Conservation (phyloP, 139 green algal genomes). For the Chlamydomonas urium region DNA sequence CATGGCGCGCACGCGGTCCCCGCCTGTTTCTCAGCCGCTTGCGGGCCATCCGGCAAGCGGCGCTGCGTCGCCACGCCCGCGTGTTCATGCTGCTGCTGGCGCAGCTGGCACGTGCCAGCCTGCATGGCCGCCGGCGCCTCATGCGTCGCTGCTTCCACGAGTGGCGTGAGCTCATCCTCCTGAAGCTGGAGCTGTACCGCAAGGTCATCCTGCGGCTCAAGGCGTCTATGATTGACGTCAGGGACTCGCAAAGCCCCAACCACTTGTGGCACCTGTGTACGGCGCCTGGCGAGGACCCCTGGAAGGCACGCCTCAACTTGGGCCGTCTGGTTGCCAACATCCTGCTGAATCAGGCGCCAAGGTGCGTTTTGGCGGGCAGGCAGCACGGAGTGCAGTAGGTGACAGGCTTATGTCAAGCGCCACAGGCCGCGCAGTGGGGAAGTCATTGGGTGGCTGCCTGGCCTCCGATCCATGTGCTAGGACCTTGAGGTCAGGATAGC, state of each 20-base stretch:
- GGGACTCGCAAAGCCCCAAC: constrained; percentile 32
- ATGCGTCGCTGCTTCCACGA: constrained; percentile 28
- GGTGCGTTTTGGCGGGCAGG: neutral
- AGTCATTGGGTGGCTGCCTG: too few species aligned
- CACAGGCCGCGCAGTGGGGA: too few species aligned
- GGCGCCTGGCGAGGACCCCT: constrained; percentile 28
- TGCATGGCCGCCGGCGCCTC: constrained; percentile 21
- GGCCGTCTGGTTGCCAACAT: constrained; percentile 35
- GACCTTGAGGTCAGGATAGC: too few species aligned
- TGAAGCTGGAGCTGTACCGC: constrained; percentile 33
- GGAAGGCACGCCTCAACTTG: constrained; percentile 27
- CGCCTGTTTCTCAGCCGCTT: constrained; percentile 28
- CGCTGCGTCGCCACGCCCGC: constrained; percentile 4
- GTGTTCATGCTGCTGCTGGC: constrained; percentile 21
- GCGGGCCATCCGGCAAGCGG: neutral
- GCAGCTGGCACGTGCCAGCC: constrained; percentile 23
- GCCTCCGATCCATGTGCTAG: too few species aligned
- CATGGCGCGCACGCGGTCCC: constrained; percentile 21
- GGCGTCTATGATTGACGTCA: constrained; percentile 30
- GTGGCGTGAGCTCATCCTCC: constrained; percentile 29
- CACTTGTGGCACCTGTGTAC: constrained; percentile 39
- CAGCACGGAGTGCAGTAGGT: neutral
- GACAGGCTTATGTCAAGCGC: too few species aligned
- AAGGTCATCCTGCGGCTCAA: constrained; percentile 30
- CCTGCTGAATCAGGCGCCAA: constrained; percentile 21